Base-by-base conservation (phyloP, 2,329 filamentous ascomycete genomes). In the Septoria linicola region DNA sequence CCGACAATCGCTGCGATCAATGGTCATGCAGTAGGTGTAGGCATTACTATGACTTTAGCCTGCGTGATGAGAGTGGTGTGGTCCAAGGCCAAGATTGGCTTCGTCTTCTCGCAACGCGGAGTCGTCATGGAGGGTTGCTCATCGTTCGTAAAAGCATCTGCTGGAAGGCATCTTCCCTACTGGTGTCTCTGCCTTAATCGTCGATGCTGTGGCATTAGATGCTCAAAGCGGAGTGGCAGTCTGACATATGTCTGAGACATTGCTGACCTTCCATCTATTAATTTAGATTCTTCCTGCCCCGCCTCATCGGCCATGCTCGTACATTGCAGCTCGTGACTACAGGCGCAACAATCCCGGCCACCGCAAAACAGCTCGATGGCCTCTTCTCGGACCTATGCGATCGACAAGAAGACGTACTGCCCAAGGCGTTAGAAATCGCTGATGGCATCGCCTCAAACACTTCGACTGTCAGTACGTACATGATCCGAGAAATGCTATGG, bases 401-500 rank as follows among this genome's bases (percentile, higher is more conserved):
- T 19, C 49, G 30, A 23, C 57, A 55, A 34, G 54, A 55, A n/a
- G 50, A 58, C 25, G 57, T 59, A 1, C 41, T 59, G 4, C 52
- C 55, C 2, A 44, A 14, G 25, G 57, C 57, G 4, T 27, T 58
- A 25, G 42, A 55, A 45, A 41, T 51, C 13, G 57, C 57, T 3
- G 49, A 58, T n/a, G 34, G 51, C 1, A 17, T 59, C 5, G 54
- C 57, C 7, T 23, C 20, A 2, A 47, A 59, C 3, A 59, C 57
- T 10, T 55, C 52, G 27, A 49, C 50, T 17, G 55, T 59, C 10
- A 59, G 57, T 40, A 59, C 55, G 10, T 59, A 49, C 14, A 59
- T 59, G 57, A 59, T 58, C 7, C 52, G 57, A 7, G 57, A 59
- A 48, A 59, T 59, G 57, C 19, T 59, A 7, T 59, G 46, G 27